A percentile compares a stretch with the other conserved stretches of the same genome.
These are phyloP conservation scores for Drechslerella stenobrocha DNA, from an alignment of 2,329 filamentous ascomycete species.

Conservation along the genomic window DNA sequence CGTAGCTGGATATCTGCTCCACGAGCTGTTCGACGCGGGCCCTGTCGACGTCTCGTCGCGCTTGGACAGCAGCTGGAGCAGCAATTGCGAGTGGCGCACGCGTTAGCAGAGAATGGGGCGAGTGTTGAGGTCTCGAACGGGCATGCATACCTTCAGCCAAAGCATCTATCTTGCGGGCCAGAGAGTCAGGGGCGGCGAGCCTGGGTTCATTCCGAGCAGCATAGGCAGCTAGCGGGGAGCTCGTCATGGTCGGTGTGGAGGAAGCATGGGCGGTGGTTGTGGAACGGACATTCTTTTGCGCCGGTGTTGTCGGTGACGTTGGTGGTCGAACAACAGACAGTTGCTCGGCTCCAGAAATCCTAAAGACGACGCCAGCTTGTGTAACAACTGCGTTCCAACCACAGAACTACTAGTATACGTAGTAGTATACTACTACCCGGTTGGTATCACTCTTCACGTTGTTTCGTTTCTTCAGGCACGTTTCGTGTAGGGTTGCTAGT, in stretches of 20 bases:
- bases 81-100: too few species aligned
- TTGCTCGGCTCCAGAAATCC: constrained; percentile 1
- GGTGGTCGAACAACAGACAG: not conserved
- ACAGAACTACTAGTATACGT: too few species aligned
- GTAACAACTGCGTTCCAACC: too few species aligned
- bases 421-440: not conserved
- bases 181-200: constrained; percentile 27
- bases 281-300: not conserved
- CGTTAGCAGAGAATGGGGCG: constrained; percentile 14
- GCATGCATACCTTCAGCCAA: constrained; percentile 24
- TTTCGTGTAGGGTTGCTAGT: not conserved
- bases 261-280: not conserved
- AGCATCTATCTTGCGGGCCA: constrained; percentile 23
- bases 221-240: constrained; percentile 30
- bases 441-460: not conserved
- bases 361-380: constrained; percentile 1
- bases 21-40: constrained; percentile 49
- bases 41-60: constrained; percentile 50
- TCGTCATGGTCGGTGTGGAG: constrained; percentile 21
- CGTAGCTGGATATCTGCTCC: constrained; percentile 50
- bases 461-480: not conserved
- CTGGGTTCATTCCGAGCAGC: constrained; percentile 17
- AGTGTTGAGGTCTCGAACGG: not conserved
- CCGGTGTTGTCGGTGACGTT: constrained; percentile 2
- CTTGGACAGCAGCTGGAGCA: constrained; percentile 47